These are phyloP conservation scores for Candida montana DNA, from an alignment of 805 yeast genomes.

Conservation along the genomic window DNA sequence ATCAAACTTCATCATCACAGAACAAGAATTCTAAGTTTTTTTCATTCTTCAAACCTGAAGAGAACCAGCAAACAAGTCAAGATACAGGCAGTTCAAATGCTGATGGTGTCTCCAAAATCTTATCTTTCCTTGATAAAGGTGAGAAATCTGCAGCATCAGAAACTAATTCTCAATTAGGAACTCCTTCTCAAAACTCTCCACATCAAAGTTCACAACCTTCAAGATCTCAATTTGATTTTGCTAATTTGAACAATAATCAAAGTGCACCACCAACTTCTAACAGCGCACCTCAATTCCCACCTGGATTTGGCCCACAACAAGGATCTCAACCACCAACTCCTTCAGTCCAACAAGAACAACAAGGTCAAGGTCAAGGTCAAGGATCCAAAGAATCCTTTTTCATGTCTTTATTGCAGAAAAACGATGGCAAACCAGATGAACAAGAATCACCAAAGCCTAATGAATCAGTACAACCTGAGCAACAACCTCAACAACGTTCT, in stretches of 20 bases:
- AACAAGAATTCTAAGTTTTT: slow-evolving; percentile 25
- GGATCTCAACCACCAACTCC: slow-evolving; percentile 6
- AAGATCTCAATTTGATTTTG: slow-evolving; percentile 8
- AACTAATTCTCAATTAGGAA: background rate
- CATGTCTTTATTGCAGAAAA: slow-evolving; percentile 20
- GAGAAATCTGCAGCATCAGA: slow-evolving; percentile 12
- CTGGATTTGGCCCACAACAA: slow-evolving; percentile 13
- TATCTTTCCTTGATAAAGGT: slow-evolving; percentile 22
- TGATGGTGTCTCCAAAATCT: slow-evolving; percentile 23
- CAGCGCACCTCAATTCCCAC: slow-evolving; percentile 16
- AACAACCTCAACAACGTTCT: background rate
- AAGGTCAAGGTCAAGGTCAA: slow-evolving; percentile 7
- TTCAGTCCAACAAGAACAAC: background rate
- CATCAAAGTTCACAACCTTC: slow-evolving; percentile 7
- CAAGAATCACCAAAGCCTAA: slow-evolving; percentile 5
- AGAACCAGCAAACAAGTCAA: slow-evolving; percentile 4
- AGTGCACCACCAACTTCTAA: slow-evolving; percentile 9
- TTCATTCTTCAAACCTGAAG: slow-evolving; percentile 23
- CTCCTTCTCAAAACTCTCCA: slow-evolving; percentile 7
- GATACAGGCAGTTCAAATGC: background rate
- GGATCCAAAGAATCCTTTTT: slow-evolving; percentile 23
- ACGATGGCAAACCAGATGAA: slow-evolving; percentile 9
- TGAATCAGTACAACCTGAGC: slow-evolving; percentile 1
- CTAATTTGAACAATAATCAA: slow-evolving; percentile 1
- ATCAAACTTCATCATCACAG: slow-evolving; percentile 5